Conservation (phyloP, 768 basidiomycete genomes). For the Leucosporidium yakuticum region DNA sequence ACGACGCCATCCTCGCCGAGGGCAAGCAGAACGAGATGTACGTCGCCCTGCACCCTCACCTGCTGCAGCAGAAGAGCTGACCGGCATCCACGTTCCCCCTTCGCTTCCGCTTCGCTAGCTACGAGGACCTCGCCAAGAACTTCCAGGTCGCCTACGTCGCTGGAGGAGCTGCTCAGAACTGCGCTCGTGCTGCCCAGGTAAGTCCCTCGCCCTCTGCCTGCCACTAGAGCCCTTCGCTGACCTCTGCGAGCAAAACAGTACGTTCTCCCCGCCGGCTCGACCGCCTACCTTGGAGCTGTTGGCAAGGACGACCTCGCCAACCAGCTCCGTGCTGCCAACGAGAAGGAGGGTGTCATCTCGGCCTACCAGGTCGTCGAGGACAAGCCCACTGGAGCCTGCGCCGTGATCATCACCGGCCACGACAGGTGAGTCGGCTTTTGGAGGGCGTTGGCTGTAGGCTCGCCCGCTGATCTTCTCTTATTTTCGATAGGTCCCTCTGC, state of each 20-base stretch:
- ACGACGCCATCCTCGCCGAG: constrained; percentile 92
- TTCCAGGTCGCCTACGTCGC: constrained; percentile 82
- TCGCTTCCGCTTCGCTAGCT: constrained; percentile 51
- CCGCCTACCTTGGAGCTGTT: constrained; percentile 90
- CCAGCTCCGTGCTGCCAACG: constrained; percentile 82
- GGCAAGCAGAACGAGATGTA: constrained; percentile 83
- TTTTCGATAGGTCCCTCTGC: constrained; percentile 65
- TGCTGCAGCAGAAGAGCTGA: background rate
- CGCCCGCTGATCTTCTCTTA: background rate
- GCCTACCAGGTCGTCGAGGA: constrained; percentile 83
- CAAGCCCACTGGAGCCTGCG: constrained; percentile 91
- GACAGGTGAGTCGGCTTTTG: constrained; percentile 58
- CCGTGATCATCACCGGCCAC: constrained; percentile 89
- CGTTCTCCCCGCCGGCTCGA: constrained; percentile 74
- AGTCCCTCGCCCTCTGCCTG: constrained; percentile 42
- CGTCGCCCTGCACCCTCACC: constrained; percentile 37
- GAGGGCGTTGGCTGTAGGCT: background rate
- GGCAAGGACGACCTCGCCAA: constrained; percentile 87
- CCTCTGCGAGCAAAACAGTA: constrained; percentile 55
- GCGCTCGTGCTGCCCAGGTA: constrained; percentile 92
- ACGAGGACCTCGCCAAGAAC: constrained; percentile 74
- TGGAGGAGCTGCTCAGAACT: constrained; percentile 93
- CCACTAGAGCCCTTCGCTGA: background rate
- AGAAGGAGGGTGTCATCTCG: constrained; percentile 79
- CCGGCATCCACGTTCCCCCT: background rate